These are phyloP conservation scores for Leccinum uliginosum DNA, from an alignment of 768 basidiomycete genomes.

Conservation along the genomic window DNA sequence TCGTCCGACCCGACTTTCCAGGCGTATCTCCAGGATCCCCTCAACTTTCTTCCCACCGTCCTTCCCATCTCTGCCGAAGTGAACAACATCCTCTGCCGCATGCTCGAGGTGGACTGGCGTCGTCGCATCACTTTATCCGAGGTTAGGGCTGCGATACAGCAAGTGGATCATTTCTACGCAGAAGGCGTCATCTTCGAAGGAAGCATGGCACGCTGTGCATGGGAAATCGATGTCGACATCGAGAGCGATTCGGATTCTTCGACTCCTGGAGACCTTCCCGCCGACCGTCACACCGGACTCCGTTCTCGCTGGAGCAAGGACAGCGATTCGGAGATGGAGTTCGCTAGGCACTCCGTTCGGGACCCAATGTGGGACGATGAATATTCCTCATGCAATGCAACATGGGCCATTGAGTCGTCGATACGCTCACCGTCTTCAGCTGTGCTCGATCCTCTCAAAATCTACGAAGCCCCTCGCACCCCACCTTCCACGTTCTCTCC, in stretches of 20 bases:
- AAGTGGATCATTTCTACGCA: conserved; percentile 63
- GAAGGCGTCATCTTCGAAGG: conserved; percentile 76
- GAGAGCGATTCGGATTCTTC: conserved; percentile 62
- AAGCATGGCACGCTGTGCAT: conserved; percentile 72
- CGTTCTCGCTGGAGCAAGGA: conserved; percentile 61
- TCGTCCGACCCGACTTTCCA: conserved; percentile 83
- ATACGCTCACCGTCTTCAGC: conserved; percentile 42
- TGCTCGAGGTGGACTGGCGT: conserved; percentile 68
- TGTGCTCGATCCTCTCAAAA: conserved; percentile 34
- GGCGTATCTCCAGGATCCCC: conserved; percentile 74
- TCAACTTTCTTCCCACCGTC: conserved; percentile 77
- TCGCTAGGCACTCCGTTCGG: conserved; percentile 24
- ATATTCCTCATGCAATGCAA: conserved; percentile 46
- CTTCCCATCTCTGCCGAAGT: conserved; percentile 75
- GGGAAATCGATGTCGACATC: conserved; percentile 67
- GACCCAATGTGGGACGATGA: conserved; percentile 32
- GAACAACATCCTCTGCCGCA: conserved; percentile 68
- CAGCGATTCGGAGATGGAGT: conserved; percentile 35
- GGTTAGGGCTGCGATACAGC: conserved; percentile 53
- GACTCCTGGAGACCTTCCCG: conserved; percentile 37
- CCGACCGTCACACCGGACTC: conserved; percentile 36
- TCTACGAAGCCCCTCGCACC: conserved; percentile 45
- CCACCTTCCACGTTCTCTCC: conserved; percentile 53
- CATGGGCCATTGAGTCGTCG: conserved; percentile 52
- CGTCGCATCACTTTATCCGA: conserved; percentile 42